These are phyloP conservation scores for Phytophthora pini DNA, from an alignment of 352 stramenopile species.

Conservation along the genomic window DNA sequence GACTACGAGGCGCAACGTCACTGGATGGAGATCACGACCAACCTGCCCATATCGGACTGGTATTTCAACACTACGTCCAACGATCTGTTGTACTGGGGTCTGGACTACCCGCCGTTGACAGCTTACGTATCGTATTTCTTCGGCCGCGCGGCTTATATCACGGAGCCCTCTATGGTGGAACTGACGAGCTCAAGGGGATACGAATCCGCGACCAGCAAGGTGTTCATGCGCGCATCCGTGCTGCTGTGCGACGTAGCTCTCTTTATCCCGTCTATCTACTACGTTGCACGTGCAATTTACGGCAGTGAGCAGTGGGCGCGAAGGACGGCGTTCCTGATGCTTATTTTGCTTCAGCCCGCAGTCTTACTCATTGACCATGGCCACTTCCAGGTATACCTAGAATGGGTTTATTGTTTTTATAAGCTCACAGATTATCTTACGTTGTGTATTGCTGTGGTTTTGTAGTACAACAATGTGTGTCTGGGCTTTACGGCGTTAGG, in stretches of 20 bases:
- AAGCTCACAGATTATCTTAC: not conserved
- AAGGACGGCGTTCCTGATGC: slow-evolving; percentile 62
- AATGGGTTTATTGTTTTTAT: not conserved
- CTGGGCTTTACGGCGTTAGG: slow-evolving; percentile 90
- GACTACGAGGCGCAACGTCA: slow-evolving; percentile 99
- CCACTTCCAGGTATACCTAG: slow-evolving; percentile 94
- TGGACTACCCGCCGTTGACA: slow-evolving; percentile 98
- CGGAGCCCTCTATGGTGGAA: slow-evolving; percentile 90
- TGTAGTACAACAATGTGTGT: slow-evolving; percentile 97
- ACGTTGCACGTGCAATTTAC: slow-evolving; percentile 55
- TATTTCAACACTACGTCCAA: slow-evolving; percentile 93
- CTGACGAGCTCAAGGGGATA: slow-evolving; percentile 84
- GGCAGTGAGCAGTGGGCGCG: slow-evolving; percentile 58
- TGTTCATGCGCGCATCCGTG: slow-evolving; percentile 94
- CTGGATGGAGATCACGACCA: slow-evolving; percentile 99
- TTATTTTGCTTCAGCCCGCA: slow-evolving; percentile 88
- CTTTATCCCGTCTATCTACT: slow-evolving; percentile 82
- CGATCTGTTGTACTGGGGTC: slow-evolving; percentile 97
- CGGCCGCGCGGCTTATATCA: slow-evolving; percentile 71
- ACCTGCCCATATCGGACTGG: slow-evolving; percentile 94
- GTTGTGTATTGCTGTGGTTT: not conserved
- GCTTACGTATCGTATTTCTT: slow-evolving; percentile 91
- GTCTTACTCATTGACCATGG: slow-evolving; percentile 97
- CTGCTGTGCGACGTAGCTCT: slow-evolving; percentile 93
- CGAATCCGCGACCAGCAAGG: slow-evolving; percentile 84